A percentile compares a stretch with the other conserved stretches of the same genome.
phyloP scores from a whole-genome alignment of 331 rosid species.

The Prunus yedoensis region DNA sequence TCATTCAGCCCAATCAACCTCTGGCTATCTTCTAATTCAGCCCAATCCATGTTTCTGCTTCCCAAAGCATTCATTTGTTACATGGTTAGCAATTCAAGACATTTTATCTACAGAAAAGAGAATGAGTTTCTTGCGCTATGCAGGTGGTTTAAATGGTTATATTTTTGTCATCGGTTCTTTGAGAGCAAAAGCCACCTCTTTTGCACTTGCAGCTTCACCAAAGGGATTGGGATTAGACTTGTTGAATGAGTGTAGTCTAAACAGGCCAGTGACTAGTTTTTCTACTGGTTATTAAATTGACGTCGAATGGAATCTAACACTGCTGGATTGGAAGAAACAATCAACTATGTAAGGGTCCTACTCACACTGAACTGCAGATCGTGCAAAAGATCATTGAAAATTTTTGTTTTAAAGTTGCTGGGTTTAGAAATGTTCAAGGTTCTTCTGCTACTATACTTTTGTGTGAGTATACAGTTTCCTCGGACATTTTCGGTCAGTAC shows the following conservation, averaged over 20 bases:
- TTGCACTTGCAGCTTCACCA: too few relatives aligned
- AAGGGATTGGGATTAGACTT: too few relatives aligned
- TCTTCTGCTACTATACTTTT: not conserved
- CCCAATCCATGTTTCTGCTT: not conserved
- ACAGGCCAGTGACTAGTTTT: too few relatives aligned
- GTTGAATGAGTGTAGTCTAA: too few relatives aligned
- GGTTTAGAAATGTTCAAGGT: not conserved
- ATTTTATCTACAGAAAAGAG: too few relatives aligned
- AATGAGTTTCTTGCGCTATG: not conserved
- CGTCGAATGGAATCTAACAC: too few relatives aligned
- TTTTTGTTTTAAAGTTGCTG: too few relatives aligned
- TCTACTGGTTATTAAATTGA: too few relatives aligned
- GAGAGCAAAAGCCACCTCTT: not conserved
- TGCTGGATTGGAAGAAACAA: too few relatives aligned
- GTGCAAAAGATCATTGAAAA: too few relatives aligned
- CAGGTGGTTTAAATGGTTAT: not conserved
- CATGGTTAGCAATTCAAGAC: not conserved
- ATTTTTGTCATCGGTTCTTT: not conserved
- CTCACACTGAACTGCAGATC: too few relatives aligned
- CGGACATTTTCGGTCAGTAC: not conserved
- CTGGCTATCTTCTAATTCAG: not conserved
- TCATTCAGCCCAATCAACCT: not conserved
- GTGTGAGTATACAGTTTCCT: not conserved
- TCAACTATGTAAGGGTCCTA: too few relatives aligned
- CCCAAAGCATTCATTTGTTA: not conserved